Evolutionary conservation across 1,139 yeast genomes (phyloP).

Genomic region (Kodamaea ohmeri): DNA sequence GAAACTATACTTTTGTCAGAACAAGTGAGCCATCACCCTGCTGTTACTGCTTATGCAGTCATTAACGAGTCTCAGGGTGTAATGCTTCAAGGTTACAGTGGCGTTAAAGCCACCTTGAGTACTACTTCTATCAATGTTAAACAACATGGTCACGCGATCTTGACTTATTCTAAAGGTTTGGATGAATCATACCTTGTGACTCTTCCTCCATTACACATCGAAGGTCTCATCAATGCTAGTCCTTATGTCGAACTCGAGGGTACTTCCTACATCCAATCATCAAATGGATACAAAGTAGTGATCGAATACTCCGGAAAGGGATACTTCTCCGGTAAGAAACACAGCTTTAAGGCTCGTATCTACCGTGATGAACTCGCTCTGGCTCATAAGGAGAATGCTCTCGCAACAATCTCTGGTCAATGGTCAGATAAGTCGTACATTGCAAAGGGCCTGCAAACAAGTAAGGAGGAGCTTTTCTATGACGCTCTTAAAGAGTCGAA

Average conservation of each 20-base stretch:
- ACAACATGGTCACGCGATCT: conserved; percentile 87
- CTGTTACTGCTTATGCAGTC: conserved; percentile 84
- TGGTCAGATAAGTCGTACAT: conserved; percentile 79
- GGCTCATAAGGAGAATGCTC: conserved; percentile 55
- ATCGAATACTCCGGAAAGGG: conserved; percentile 91
- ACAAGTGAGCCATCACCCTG: conserved; percentile 96
- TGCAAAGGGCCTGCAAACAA: conserved; percentile 40
- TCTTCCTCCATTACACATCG: conserved; percentile 94
- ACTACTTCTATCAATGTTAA: conserved; percentile 77
- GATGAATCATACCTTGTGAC: conserved; percentile 76
- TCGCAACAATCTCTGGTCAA: conserved; percentile 82
- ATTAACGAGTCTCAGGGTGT: conserved; percentile 69
- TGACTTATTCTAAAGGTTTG: conserved; percentile 51
- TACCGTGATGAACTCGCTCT: conserved; percentile 53
- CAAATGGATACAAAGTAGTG: conserved; percentile 70
- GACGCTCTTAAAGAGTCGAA: conserved; percentile 58
- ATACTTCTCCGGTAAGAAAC: conserved; percentile 93
- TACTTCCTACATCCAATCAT: conserved; percentile 73
- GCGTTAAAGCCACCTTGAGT: conserved; percentile 79
- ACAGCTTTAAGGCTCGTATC: conserved; percentile 82
- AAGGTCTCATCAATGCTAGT: conserved; percentile 84
- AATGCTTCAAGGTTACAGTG: conserved; percentile 81
- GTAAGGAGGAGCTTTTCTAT: conserved; percentile 58
- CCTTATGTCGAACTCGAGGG: conserved; percentile 93
- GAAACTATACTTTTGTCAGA: conserved; percentile 78